Evolutionary conservation across 768 basidiomycete species (phyloP).

Genomic region (Boletus vinaceobasis): DNA sequence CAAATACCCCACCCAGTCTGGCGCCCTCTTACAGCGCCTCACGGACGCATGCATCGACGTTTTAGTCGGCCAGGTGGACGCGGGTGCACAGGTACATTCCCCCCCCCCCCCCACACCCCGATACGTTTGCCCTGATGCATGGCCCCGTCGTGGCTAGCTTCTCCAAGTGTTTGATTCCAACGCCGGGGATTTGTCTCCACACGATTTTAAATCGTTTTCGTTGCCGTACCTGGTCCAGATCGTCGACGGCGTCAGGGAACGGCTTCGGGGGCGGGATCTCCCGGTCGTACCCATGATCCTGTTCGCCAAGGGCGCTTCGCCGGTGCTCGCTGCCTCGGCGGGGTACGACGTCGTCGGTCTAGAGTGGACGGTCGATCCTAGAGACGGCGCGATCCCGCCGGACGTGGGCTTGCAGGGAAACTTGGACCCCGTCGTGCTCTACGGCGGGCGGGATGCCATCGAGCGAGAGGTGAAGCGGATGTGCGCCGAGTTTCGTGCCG

Average conservation of each 20-base stretch:
- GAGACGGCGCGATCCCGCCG: conserved; percentile 53
- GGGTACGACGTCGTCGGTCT: conserved; percentile 89
- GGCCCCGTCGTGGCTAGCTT: conserved; percentile 31
- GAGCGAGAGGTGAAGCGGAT: conserved; percentile 81
- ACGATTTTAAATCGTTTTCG: conserved; percentile 83
- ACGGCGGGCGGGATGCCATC: conserved; percentile 84
- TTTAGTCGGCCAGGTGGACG: conserved; percentile 88
- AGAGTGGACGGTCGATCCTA: conserved; percentile 87
- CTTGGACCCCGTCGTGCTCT: conserved; percentile 84
- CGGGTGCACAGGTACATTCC: conserved; percentile 87
- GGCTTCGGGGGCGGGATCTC: conserved; percentile 51
- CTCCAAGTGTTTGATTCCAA: conserved; percentile 98
- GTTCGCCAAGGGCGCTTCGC: conserved; percentile 93
- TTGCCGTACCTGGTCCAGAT: conserved; percentile 77
- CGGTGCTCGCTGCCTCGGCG: conserved; percentile 59
- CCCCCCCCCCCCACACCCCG: not conserved
- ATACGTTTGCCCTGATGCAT: no score
- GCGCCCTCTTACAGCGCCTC: conserved; percentile 70
- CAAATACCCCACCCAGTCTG: conserved; percentile 81
- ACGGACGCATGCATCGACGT: conserved; percentile 89
- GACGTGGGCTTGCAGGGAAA: conserved; percentile 86
- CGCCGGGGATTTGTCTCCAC: conserved; percentile 87
- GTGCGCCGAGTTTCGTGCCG: conserved; percentile 65
- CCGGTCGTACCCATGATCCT: conserved; percentile 77
- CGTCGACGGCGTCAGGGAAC: conserved; percentile 58